Evolutionary conservation across 1,139 yeast genomes (phyloP), one percentile per base, ranked within the genome.

Genomic region (Protomyces lactucae-debilis): DNA sequence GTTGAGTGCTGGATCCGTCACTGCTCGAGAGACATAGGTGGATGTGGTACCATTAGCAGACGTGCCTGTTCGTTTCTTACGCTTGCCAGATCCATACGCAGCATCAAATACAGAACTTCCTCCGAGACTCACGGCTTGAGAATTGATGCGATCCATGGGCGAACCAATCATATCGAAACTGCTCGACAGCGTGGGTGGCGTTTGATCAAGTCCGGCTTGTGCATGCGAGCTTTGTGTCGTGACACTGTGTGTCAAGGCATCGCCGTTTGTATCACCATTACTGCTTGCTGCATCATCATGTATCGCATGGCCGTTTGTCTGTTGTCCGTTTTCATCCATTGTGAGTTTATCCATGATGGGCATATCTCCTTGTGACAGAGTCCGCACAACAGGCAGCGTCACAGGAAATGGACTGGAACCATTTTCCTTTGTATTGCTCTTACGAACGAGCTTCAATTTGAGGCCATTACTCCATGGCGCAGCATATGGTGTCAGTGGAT

Each of bases 11-110:
- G 77, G 80, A 61, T 74, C 76, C n/a, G 75, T 72, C 43, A 77
- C 71, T 6, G 78, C 72, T 39, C 79, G 71, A 10, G 78, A 73
- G 12, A 78, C 72, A 64, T 76, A 77, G 23, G 79, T 73, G 14
- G 78, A 74, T 61, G 75, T 76, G 71, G 76, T 76, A 37, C 57
- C 63, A 28, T 59, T 59, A 3, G 63, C 63, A 3, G 63, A 59
- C n/a, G 63, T 59, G 9, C 63, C 63, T 21, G 48, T 32, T 4
- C 63, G 32, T 35, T 52, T 59, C 57, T 52, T 52, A 18, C 63
- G 63, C 57, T 59, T 59, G 43, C 57, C 36, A 35, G 28, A 16
- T 9, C 54, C 52, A n/a, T 52, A 40, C 9, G 35, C 25, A 8
- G 43, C 21, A 35, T 59, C 63, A 52, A 59, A 59, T 2, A 59